Conservation (phyloP, 345 rosid genomes). For the Corchorus capsularis region DNA sequence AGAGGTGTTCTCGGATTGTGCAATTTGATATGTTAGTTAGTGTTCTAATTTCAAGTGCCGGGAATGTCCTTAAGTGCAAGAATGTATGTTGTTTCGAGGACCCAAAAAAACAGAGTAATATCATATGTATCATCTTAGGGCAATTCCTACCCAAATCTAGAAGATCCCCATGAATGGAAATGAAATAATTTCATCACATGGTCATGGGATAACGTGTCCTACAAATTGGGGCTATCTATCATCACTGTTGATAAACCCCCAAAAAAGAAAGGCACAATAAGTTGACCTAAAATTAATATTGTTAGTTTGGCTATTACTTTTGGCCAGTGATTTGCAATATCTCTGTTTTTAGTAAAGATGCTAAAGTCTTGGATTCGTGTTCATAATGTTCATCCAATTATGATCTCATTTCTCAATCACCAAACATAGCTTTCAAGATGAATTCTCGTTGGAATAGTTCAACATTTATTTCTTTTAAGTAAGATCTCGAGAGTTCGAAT, state of each 20-base stretch:
- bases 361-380: not conserved
- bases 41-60: too few relatives aligned
- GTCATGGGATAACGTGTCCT: slow-evolving; percentile 8
- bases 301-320: not conserved
- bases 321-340: not conserved
- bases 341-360: not conserved
- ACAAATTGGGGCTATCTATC: not conserved
- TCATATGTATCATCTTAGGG: too few relatives aligned
- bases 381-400: not conserved
- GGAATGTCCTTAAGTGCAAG: too few relatives aligned
- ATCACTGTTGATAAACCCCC: not conserved
- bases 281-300: not conserved
- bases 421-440: too few relatives aligned
- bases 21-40: too few relatives aligned
- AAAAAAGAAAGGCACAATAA: not conserved
- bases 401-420: too few relatives aligned
- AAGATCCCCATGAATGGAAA: not conserved
- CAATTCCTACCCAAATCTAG: not conserved
- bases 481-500: too few relatives aligned
- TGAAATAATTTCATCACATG: slow-evolving; percentile 1
- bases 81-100: too few relatives aligned
- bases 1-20: too few relatives aligned
- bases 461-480: too few relatives aligned
- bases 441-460: too few relatives aligned
- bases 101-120: too few relatives aligned